Evolutionary conservation across 805 yeast species (phyloP).

Genomic region (Metschnikowia similis): DNA sequence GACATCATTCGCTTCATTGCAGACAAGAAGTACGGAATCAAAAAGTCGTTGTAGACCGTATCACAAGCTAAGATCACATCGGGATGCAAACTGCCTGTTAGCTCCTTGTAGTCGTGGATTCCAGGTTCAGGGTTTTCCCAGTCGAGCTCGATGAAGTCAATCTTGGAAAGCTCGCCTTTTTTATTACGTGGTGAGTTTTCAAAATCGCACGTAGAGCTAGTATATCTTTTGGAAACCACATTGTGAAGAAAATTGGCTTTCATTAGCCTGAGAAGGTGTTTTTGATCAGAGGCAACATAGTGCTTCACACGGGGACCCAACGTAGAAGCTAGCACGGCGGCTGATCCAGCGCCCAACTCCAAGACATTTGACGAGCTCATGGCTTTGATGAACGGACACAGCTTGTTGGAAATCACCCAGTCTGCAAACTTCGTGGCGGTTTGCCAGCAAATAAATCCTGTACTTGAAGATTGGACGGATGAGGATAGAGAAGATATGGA

Average conservation of each 20-base stretch:
- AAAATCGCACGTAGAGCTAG: slow-evolving; percentile 9
- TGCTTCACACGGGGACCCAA: slow-evolving; percentile 29
- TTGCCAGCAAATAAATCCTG: slow-evolving; percentile 66
- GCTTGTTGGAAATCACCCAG: slow-evolving; percentile 42
- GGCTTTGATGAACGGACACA: slow-evolving; percentile 24
- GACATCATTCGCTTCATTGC: slow-evolving; percentile 38
- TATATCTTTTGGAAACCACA: slow-evolving; percentile 11
- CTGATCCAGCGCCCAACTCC: slow-evolving; percentile 62
- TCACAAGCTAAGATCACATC: slow-evolving; percentile 60
- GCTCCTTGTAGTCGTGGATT: slow-evolving; percentile 10
- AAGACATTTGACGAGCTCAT: slow-evolving; percentile 29
- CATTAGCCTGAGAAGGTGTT: slow-evolving; percentile 48
- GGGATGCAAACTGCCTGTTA: slow-evolving; percentile 21
- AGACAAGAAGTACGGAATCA: slow-evolving; percentile 46
- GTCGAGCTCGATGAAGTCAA: slow-evolving; percentile 52
- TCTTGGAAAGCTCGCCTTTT: slow-evolving; percentile 7
- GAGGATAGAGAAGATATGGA: slow-evolving; percentile 32
- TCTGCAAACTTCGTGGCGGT: slow-evolving; percentile 45
- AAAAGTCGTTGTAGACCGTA: slow-evolving; percentile 59
- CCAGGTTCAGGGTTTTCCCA: slow-evolving; percentile 53
- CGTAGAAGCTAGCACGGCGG: slow-evolving; percentile 45
- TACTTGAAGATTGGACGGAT: slow-evolving; percentile 38
- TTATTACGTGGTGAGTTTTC: not conserved
- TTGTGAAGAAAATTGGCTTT: slow-evolving; percentile 44
- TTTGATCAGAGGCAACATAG: slow-evolving; percentile 59